Conservation (phyloP, 1,284 basidiomycete species). For the Naganishia cerealis region DNA sequence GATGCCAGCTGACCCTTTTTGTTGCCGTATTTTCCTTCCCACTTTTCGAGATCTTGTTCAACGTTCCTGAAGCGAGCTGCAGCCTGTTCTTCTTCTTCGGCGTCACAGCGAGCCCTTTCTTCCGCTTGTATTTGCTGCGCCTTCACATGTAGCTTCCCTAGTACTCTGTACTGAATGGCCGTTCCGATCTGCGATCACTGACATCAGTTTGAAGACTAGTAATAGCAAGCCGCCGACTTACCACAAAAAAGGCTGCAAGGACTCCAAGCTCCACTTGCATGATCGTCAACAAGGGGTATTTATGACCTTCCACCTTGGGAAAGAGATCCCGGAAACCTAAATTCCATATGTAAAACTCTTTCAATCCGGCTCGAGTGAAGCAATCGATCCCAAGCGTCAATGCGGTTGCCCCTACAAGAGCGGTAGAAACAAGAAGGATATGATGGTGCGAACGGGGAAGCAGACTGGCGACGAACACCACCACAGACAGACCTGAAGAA, state of each 20-base stretch:
- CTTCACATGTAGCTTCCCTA: constrained; percentile 73
- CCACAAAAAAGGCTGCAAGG: constrained; percentile 65
- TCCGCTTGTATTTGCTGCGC: constrained; percentile 70
- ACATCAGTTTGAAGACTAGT: not conserved
- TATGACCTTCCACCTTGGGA: constrained; percentile 69
- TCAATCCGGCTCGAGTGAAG: constrained; percentile 82
- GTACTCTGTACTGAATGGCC: constrained; percentile 83
- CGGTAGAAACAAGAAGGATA: constrained; percentile 76
- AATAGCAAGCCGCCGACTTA: constrained; percentile 37
- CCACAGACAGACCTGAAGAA: constrained; percentile 52
- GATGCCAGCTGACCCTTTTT: constrained; percentile 30
- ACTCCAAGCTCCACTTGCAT: constrained; percentile 93
- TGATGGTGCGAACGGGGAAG: constrained; percentile 74
- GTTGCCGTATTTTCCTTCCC: constrained; percentile 78
- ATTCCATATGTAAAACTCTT: constrained; percentile 97
- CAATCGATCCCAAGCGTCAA: constrained; percentile 92
- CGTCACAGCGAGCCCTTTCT: constrained; percentile 71
- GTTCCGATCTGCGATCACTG: constrained; percentile 64
- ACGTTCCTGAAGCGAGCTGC: constrained; percentile 69
- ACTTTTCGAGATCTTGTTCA: constrained; percentile 71
- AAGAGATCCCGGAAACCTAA: constrained; percentile 72
- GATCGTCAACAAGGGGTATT: constrained; percentile 80
- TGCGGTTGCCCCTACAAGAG: constrained; percentile 75
- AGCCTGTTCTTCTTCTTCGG: constrained; percentile 72
- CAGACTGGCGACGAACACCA: constrained; percentile 65